Percentiles rank a stretch among this genome's conserved stretches.
Conservation (phyloP, 1,284 basidiomycete species). For the Singerocomus inundabilis region DNA sequence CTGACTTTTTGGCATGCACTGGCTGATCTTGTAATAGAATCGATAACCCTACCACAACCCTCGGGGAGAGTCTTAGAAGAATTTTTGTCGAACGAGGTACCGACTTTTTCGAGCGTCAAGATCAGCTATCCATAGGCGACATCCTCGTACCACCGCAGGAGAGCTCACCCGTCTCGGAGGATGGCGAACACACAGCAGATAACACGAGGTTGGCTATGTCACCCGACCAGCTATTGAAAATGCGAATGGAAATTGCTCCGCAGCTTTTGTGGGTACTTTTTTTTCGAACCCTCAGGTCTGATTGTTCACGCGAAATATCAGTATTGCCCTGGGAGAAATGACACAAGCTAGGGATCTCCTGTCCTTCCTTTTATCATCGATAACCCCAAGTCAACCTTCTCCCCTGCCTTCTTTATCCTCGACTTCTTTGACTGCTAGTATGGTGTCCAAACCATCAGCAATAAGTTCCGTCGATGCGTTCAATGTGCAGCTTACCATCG, state of each 20-base stretch:
- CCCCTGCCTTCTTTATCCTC: constrained; percentile 26
- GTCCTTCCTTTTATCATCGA: constrained; percentile 49
- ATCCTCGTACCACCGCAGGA: constrained; percentile 23
- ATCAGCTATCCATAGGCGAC: constrained; percentile 31
- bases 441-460: constrained; percentile 60
- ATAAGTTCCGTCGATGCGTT: constrained; percentile 72
- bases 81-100: constrained; percentile 69
- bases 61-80: constrained; percentile 63
- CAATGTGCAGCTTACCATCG: constrained; percentile 68
- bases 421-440: constrained; percentile 55
- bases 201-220: constrained; percentile 53
- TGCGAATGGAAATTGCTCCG: constrained; percentile 67
- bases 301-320: constrained; percentile 33
- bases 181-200: constrained; percentile 33
- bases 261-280: constrained; percentile 60
- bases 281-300: not conserved
- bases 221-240: constrained; percentile 67
- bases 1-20: constrained; percentile 12
- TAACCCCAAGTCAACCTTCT: constrained; percentile 28
- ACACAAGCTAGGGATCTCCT: constrained; percentile 69
- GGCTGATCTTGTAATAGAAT: constrained; percentile 38
- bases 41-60: constrained; percentile 49
- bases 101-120: constrained; percentile 68
- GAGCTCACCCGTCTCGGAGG: constrained; percentile 26
- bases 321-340: constrained; percentile 75